Evolutionary conservation across 2,329 filamentous ascomycete species (phyloP), one percentile per base, ranked within the genome.

Genomic region (Ascochyta lentis): DNA sequence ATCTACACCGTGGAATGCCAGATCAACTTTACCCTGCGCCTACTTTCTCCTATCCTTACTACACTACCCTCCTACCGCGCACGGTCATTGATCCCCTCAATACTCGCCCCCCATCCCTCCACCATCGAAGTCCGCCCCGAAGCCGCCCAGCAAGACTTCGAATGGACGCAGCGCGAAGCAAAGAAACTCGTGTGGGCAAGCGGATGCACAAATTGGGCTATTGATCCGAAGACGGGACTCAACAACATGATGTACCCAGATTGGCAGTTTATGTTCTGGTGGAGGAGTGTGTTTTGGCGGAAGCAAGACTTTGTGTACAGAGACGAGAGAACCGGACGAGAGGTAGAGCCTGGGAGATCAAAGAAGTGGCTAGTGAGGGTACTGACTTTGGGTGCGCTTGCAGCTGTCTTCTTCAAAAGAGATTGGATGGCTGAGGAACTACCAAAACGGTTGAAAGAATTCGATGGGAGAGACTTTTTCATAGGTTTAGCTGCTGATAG

Each of bases 231-330:
- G 41, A 81, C 80, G 0, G 76, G 77, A 0, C 71, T 78, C 42
- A 84, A 84, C 54, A 81, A 79, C 6, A 79, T 80, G 62, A 81
- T 84, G 75, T 84, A 82, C 59, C 81, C 81, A 0, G 79, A 82
- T 43, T 83, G 78, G 74, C 80, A 83, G 63, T 82, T 77, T 51
- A 69, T 73, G 47, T 83, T 77, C 55, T 84, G 81, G 80, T 49
- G 77, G 16, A 65, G 81, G 13, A 83, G 79, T 49, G 60, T 83
- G 1, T 82, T 82, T 49, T 71, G 79, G 37, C 66, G 67, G 1
- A 76, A 67, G 64, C 54, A 58, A 2, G 78, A 81, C 39, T 77
- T 81, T 52, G 56, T 70, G 5, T 77, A 73, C 54, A 59, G 54
- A 7, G 64, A 69, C 42, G 64, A 59, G 26, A 49, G 49, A 45